phyloP scores from a whole-genome alignment of 2,329 filamentous ascomycete genomes.

The Massarina eburnea region DNA sequence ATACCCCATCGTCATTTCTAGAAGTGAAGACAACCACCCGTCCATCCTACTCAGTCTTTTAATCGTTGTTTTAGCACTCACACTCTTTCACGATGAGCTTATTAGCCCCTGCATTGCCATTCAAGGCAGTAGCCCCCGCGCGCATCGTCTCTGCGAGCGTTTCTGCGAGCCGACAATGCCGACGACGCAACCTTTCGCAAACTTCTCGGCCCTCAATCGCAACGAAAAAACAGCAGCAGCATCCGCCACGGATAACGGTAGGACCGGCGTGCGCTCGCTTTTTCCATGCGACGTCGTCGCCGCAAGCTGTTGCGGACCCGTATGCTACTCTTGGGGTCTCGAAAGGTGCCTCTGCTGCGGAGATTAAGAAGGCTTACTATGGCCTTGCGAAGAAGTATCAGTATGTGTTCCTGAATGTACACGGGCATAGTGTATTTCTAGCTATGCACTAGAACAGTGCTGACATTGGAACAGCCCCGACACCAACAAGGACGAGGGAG shows the following conservation, averaged over 20 bases:
- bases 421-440: too few species aligned
- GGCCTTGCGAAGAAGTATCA: constrained; percentile 96
- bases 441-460: not conserved
- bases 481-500: constrained; percentile 91
- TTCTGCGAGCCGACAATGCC: constrained; percentile 29
- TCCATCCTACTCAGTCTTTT: not conserved
- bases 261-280: constrained; percentile 22
- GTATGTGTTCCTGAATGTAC: not conserved
- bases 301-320: constrained; percentile 71
- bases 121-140: constrained; percentile 34
- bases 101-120: constrained; percentile 32
- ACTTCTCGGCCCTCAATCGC: constrained; percentile 28
- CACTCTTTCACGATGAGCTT: constrained; percentile 34
- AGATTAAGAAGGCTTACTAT: constrained; percentile 99
- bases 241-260: constrained; percentile 28
- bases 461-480: constrained; percentile 59
- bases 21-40: not conserved
- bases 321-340: constrained; percentile 84
- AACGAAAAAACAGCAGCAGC: constrained; percentile 20
- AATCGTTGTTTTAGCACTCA: constrained; percentile 2
- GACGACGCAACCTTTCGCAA: constrained; percentile 32
- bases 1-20: not conserved
- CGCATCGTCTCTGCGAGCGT: constrained; percentile 35
- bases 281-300: constrained; percentile 53
- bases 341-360: constrained; percentile 76